Base-by-base conservation (phyloP, 495 filamentous ascomycete genomes). In the Penicillium roqueforti region DNA sequence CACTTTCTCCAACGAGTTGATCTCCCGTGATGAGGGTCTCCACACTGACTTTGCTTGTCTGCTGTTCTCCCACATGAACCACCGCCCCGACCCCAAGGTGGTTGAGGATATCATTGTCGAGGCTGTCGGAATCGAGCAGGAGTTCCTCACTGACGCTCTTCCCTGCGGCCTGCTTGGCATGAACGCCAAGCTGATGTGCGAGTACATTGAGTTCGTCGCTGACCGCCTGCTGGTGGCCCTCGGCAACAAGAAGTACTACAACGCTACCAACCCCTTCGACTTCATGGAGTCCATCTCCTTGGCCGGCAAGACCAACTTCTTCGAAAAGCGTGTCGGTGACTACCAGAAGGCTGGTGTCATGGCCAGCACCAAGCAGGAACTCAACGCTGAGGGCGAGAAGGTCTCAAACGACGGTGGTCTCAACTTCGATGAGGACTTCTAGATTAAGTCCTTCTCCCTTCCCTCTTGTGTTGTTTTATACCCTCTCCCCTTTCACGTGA, bases 271-370 rank as follows among this genome's bases (percentile, higher is more conserved):
- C 77, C 93, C 93, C 60, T 98, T 98, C 74, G 93, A 98, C 82
- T 98, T 98, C 77, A 98, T 98, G 93, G 93, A 98, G 83, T 92
- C 91, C 66, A 98, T 98, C 76, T 97, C 93, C 9, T 80, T 98
- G 28, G 89, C 91, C 25, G 93, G 93, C 74, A 98, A 98, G 87
- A 98, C 93, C 72, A 98, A 98, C 82, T 98, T 98, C 88, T 98
- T 98, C 73, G 93, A 98, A 85, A 98, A 98, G 88, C 88, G 93
- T 55, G 93, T 98, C 37, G 95, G 88, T 73, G 93, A 98, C 68
- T 98, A 98, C 83, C 93, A 98, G 76, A 98, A 98, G 81, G 91
- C 95, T 42, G 93, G 95, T 75, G 93, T 98, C 66, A 97, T 98
- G 91, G 87, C 84, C 58, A 88, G 86, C 76, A 90, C 88, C 67